A percentile compares a stretch with the other conserved stretches of the same genome.
phyloP scores from a whole-genome alignment of 1,284 basidiomycete genomes.

The Hymenochaete sp. region DNA sequence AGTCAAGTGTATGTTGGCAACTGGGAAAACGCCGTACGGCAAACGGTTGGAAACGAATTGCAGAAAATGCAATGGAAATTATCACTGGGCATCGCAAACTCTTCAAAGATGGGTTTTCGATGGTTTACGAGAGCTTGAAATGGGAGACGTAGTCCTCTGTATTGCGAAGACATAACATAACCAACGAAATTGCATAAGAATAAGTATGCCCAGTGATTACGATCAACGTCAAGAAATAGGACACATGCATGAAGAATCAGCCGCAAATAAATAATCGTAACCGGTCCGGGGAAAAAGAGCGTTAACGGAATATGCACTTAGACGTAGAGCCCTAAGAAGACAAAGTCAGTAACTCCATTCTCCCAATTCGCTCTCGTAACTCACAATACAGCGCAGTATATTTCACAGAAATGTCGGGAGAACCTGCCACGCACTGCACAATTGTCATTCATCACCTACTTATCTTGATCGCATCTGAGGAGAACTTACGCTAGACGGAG shows the following conservation, averaged over 20 bases:
- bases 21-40: slow-evolving; percentile 15
- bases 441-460: background rate
- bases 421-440: slow-evolving; percentile 34
- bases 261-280: too few species aligned
- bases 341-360: too few species aligned
- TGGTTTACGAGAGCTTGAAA: slow-evolving; percentile 15
- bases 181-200: background rate
- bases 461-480: background rate
- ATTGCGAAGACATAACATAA: slow-evolving; percentile 1
- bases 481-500: slow-evolving; percentile 39
- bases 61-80: slow-evolving; percentile 16
- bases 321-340: too few species aligned
- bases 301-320: too few species aligned
- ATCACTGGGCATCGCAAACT: slow-evolving; percentile 12
- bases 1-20: slow-evolving; percentile 18
- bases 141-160: too few species aligned
- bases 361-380: too few species aligned
- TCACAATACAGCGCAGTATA: slow-evolving; percentile 46
- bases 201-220: background rate
- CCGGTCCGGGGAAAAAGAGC: too few species aligned
- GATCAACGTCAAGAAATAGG: background rate
- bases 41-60: slow-evolving; percentile 11
- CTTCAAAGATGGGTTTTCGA: slow-evolving; percentile 14
- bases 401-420: slow-evolving; percentile 34
- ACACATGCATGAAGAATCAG: too few species aligned